These are phyloP conservation scores for Diphasiastrum complanatum DNA, from an alignment of 83 land plant species.

Conservation along the genomic window DNA sequence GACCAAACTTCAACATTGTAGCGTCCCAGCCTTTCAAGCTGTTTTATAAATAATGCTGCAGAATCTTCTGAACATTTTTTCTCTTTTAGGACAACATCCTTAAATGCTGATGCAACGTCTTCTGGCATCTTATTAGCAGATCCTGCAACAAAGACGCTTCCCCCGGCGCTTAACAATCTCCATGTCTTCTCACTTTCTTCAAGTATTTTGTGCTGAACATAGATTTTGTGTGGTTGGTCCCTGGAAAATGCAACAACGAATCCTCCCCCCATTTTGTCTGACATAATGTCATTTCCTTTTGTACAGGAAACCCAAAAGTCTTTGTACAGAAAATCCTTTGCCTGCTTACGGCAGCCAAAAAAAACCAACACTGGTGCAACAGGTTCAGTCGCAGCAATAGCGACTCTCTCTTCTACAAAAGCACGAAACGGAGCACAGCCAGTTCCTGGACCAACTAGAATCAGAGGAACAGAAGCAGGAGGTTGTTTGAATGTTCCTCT, in stretches of 20 bases:
- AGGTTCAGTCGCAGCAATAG: not conserved
- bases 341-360: not conserved
- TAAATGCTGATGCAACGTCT: not conserved
- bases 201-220: not conserved
- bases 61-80: not conserved
- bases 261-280: constrained; percentile 1
- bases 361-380: constrained; percentile 2
- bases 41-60: not conserved
- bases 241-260: constrained; percentile 7
- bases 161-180: not conserved
- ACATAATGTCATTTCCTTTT: too few relatives aligned
- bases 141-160: not conserved
- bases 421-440: constrained; percentile 9
- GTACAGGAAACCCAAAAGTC: too few relatives aligned
- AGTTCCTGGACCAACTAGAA: constrained; percentile 6
- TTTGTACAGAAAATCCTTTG: constrained; percentile 4
- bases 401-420: constrained; percentile 2
- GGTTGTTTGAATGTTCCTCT: constrained; percentile 2
- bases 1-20: not conserved
- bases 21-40: not conserved
- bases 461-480: constrained; percentile 1
- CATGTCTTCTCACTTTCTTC: not conserved
- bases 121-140: constrained; percentile 5
- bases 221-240: not conserved
- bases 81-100: too few relatives aligned